Base-by-base conservation (phyloP, 106 monocot genomes). In the Alisma plantagoaquatica region DNA sequence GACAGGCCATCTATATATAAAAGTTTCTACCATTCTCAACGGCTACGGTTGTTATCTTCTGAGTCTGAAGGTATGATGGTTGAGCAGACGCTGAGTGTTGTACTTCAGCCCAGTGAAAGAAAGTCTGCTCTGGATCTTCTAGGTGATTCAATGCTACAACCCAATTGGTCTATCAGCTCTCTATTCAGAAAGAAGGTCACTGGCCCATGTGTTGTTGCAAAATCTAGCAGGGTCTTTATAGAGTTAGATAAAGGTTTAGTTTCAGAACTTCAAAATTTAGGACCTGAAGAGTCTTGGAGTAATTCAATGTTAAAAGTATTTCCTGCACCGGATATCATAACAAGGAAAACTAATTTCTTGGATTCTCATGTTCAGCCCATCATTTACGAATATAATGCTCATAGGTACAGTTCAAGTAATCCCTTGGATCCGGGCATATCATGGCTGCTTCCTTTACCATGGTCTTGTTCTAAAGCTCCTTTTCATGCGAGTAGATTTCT, bases 1-100 rank as follows among this genome's bases (percentile, higher is more conserved):
- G 78, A 85, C 44, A 80, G 96, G 56, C 81, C 96, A 66, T 89
- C 89, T 43, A 89, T 98, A 53, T 98, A 89, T 44, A 85, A 62
- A 60, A 81, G 77, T 30, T 73, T 78, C 65, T 98, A 89, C 50
- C 89, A 89, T 64, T 98, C 89, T 23, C 96, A 98, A 66, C 83
- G 81, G 53, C 68, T 98, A 64, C 58, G 43, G 31, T 32, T 98
- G 25, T 42, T 49, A 47, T 82, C 81, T 60, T 50, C 60, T 63
- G 54, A 71, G 29, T 68, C 59, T 25, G 50, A 42, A 29, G 84
- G 84, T 28, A 82, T 98, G 56, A 23, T 69, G 59, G 64, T 89
- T 26, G 76, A 78, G 23, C 96, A 98, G 57, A 72, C 81, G 54
- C 68, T 89, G 5, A 89, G 81, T 49, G 50, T 81, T 62, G 89